Evolutionary conservation across 1,284 basidiomycete genomes (phyloP).

Genomic region (Prillingera fragicola): DNA sequence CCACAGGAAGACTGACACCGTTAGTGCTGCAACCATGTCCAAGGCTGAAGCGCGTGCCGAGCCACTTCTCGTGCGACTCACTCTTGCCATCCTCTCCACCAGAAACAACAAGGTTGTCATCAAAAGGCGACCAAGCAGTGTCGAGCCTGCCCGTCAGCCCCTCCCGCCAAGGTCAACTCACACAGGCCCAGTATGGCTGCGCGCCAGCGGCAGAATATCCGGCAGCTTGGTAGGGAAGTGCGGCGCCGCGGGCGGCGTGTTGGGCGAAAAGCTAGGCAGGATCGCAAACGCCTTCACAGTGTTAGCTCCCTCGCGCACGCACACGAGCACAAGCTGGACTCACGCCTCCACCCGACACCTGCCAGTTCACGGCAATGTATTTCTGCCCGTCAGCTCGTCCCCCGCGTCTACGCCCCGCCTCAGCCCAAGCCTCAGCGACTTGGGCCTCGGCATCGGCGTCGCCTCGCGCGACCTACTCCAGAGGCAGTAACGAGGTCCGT

Average conservation of each 20-base stretch:
- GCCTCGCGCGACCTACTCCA: slow-evolving; percentile 53
- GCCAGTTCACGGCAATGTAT: slow-evolving; percentile 71
- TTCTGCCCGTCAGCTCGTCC: slow-evolving; percentile 23
- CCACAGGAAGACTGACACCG: slow-evolving; percentile 75
- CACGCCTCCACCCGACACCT: slow-evolving; percentile 81
- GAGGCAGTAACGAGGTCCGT: slow-evolving; percentile 90
- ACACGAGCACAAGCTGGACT: no score
- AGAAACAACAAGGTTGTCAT: slow-evolving; percentile 83
- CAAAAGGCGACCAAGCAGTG: slow-evolving; percentile 93
- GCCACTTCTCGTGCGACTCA: no score
- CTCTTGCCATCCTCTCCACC: slow-evolving; percentile 86
- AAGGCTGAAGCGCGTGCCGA: no score
- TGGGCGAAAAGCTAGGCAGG: slow-evolving; percentile 75
- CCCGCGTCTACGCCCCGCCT: no score
- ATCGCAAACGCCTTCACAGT: slow-evolving; percentile 71
- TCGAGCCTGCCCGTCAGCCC: slow-evolving; percentile 65
- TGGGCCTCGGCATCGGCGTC: no score
- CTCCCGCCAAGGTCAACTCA: slow-evolving; percentile 3
- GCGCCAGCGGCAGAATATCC: slow-evolving; percentile 85
- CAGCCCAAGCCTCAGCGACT: background rate
- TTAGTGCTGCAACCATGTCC: no score
- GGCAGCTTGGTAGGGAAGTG: slow-evolving; percentile 73
- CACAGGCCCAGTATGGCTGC: slow-evolving; percentile 58
- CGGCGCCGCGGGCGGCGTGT: slow-evolving; percentile 52
- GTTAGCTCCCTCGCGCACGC: no score